phyloP scores from a whole-genome alignment of 164 flowering plant genomes.

The Vitis vinifera region ASM3070453v1 NC_081816.1:8417001-8417500 shows the following conservation, averaged over 20 bases:
- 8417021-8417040: conserved; percentile 22
- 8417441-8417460: conserved; percentile 9
- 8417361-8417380: conserved; percentile 22
- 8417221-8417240: conserved; percentile 27
- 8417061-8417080: conserved; percentile 14
- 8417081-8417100: conserved; percentile 5
- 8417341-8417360: conserved; percentile 25
- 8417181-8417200: conserved; percentile 35
- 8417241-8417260: conserved; percentile 36
- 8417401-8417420: not conserved
- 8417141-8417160: not conserved
- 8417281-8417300: conserved; percentile 41
- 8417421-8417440: not conserved
- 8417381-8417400: conserved; percentile 8
- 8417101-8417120: conserved; percentile 5
- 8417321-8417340: not conserved
- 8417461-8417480: conserved; percentile 29
- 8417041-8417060: conserved; percentile 20
- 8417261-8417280: conserved; percentile 24
- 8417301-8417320: conserved; percentile 4
- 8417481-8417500: conserved; percentile 18
- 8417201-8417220: conserved; percentile 38
- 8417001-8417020: conserved; percentile 21
- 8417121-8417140: conserved; percentile 18
- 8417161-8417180: not conserved